Conservation (phyloP, 2,329 filamentous ascomycete species). For the Cryphonectria parasitica region DNA sequence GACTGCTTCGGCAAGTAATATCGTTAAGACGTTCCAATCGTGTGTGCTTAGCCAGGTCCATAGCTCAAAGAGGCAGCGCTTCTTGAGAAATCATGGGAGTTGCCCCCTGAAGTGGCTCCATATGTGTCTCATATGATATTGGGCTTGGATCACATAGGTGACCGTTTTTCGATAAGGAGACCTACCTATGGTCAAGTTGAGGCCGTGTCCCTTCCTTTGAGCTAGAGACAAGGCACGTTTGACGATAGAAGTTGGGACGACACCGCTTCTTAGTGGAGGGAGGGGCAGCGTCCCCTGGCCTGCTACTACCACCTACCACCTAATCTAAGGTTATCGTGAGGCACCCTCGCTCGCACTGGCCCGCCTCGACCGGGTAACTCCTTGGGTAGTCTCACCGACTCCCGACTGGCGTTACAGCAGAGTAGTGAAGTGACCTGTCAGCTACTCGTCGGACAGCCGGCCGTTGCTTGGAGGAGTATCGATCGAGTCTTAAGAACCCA, state of each 20-base stretch:
- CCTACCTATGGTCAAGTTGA: not conserved
- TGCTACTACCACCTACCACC: not conserved
- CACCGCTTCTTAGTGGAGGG: not conserved
- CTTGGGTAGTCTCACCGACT: slow-evolving; percentile 4
- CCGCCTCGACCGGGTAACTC: not conserved
- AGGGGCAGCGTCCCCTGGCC: not conserved
- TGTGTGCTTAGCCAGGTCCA: not conserved
- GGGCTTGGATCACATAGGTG: not conserved
- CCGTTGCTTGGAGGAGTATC: not conserved
- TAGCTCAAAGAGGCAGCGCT: not conserved
- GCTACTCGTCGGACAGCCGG: not conserved
- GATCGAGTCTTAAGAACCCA: not conserved
- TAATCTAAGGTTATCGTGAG: slow-evolving; percentile 16
- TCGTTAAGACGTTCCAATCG: not conserved
- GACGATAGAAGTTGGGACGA: not conserved
- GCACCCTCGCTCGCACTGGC: not conserved
- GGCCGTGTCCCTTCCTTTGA: not conserved
- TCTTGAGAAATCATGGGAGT: not conserved
- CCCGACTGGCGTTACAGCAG: not conserved
- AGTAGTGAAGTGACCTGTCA: not conserved
- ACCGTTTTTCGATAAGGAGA: not conserved
- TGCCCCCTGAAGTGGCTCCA: not conserved
- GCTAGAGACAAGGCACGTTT: not conserved
- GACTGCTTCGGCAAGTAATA: too few species aligned
- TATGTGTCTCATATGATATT: not conserved